phyloP scores from a whole-genome alignment of 2,329 filamentous ascomycete genomes.

The Eutypa lata region DNA sequence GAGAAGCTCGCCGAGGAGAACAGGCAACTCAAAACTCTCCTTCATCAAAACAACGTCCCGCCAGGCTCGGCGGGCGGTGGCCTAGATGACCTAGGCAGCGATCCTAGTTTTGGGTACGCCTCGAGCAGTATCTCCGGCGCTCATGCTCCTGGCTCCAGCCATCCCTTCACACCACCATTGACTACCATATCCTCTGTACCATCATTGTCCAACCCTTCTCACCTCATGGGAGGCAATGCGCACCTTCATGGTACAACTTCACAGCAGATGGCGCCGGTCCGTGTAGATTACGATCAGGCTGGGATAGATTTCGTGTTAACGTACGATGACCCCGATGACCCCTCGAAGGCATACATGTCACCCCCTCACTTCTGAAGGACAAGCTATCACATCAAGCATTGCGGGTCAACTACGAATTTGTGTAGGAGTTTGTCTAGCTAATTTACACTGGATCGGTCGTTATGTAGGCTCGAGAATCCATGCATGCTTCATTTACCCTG shows the following conservation, averaged over 20 bases:
- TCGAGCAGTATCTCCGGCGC: conserved; percentile 61
- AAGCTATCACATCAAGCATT: conserved; percentile 14
- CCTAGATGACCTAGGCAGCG: conserved; percentile 43
- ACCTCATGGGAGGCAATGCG: conserved; percentile 30
- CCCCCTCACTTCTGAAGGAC: conserved; percentile 54
- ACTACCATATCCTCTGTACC: conserved; percentile 41
- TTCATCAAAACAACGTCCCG: conserved; percentile 52
- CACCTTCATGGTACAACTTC: conserved; percentile 20
- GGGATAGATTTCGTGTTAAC: conserved; percentile 89
- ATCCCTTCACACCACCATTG: conserved; percentile 46
- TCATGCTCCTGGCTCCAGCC: conserved; percentile 48
- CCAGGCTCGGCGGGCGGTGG: conserved; percentile 25
- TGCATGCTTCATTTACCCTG: conserved; percentile 91
- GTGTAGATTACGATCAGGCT: conserved; percentile 73
- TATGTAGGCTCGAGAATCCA: conserved; percentile 78
- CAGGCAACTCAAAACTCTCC: conserved; percentile 60
- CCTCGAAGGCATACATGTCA: conserved; percentile 63
- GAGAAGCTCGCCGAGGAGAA: conserved; percentile 77
- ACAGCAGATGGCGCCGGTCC: conserved; percentile 28
- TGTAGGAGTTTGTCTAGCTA: conserved; percentile 35
- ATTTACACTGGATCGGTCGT: conserved; percentile 38
- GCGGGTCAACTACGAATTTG: conserved; percentile 11
- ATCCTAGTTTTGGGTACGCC: conserved; percentile 45
- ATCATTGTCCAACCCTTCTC: conserved; percentile 34
- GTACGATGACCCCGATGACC: conserved; percentile 61